A percentile compares a stretch with the other conserved stretches of the same genome.
Evolutionary conservation across 2,329 filamentous ascomycete genomes (phyloP).

Genomic region (Beauveria australis): DNA sequence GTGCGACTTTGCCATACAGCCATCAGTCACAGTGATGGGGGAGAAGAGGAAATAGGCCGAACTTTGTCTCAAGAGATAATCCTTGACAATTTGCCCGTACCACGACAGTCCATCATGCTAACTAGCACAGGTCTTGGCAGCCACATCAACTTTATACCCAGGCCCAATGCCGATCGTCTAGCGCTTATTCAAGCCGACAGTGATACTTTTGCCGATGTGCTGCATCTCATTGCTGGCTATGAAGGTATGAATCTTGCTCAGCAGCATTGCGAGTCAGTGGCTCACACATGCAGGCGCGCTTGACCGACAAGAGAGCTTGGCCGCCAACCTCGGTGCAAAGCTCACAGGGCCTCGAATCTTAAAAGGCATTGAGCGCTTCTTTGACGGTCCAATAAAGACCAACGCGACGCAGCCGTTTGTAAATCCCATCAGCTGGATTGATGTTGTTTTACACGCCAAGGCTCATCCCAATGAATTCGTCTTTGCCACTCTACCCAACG

Average conservation of each 20-base stretch:
- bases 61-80: too few relatives aligned
- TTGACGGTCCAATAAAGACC: constrained; percentile 66
- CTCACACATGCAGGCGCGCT: constrained; percentile 52
- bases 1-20: background rate
- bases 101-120: background rate
- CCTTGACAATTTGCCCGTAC: background rate
- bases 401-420: constrained; percentile 47
- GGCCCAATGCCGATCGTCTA: constrained; percentile 35
- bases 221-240: constrained; percentile 69
- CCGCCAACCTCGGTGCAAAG: constrained; percentile 75
- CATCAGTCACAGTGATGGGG: background rate
- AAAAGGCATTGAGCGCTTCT: constrained; percentile 77
- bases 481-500: constrained; percentile 59
- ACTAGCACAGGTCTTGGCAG: constrained; percentile 11
- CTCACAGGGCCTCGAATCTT: constrained; percentile 75
- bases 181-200: constrained; percentile 44
- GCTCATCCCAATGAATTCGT: constrained; percentile 72
- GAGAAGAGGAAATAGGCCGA: background rate
- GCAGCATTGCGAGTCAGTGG: constrained; percentile 11
- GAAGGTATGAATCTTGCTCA: constrained; percentile 40
- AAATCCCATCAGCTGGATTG: constrained; percentile 67
- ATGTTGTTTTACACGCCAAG: constrained; percentile 77
- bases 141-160: constrained; percentile 47
- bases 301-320: constrained; percentile 78
- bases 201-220: constrained; percentile 65